These are phyloP conservation scores for Cercis canadensis DNA, from an alignment of 306 rosid species.

Conservation along the genomic window DNA sequence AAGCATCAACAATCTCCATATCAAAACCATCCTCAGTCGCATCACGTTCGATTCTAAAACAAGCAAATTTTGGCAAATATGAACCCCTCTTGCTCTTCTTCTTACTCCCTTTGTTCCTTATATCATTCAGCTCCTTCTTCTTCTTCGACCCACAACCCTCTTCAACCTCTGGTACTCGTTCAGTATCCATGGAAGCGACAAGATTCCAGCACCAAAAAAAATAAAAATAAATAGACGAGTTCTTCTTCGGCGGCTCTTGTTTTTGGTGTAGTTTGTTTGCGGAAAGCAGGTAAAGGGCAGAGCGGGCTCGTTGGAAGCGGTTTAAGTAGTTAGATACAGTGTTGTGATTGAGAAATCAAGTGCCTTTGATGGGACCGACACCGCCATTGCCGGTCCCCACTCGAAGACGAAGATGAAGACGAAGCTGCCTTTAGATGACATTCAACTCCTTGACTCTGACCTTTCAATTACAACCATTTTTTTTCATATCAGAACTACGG, in stretches of 20 bases:
- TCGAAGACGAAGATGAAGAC: neutral
- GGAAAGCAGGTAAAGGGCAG: neutral
- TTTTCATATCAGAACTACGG: no score
- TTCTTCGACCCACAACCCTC: slow-evolving; percentile 30
- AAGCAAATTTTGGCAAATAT: slow-evolving; percentile 53
- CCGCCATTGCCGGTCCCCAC: neutral
- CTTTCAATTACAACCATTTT: no score
- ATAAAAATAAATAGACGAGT: no score
- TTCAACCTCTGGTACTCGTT: slow-evolving; percentile 26
- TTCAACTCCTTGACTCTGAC: slow-evolving; percentile 34
- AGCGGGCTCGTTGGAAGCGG: slow-evolving; percentile 3
- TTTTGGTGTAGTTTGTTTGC: neutral
- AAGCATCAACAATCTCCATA: slow-evolving; percentile 59
- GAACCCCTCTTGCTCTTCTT: slow-evolving; percentile 26
- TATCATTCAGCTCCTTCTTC: neutral
- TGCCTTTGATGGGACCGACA: neutral
- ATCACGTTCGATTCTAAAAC: slow-evolving; percentile 60
- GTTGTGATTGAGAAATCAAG: neutral
- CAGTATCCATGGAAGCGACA: slow-evolving; percentile 49
- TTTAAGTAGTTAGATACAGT: slow-evolving; percentile 21
- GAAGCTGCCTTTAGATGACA: slow-evolving; percentile 27
- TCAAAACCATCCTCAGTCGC: slow-evolving; percentile 52
- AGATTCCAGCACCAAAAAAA: neutral
- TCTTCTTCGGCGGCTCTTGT: neutral
- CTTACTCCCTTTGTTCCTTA: slow-evolving; percentile 11